Evolutionary conservation across 441 rosid genomes (phyloP), one percentile per base, ranked within the genome.

Genomic region (Bruguiera hainesii): DNA sequence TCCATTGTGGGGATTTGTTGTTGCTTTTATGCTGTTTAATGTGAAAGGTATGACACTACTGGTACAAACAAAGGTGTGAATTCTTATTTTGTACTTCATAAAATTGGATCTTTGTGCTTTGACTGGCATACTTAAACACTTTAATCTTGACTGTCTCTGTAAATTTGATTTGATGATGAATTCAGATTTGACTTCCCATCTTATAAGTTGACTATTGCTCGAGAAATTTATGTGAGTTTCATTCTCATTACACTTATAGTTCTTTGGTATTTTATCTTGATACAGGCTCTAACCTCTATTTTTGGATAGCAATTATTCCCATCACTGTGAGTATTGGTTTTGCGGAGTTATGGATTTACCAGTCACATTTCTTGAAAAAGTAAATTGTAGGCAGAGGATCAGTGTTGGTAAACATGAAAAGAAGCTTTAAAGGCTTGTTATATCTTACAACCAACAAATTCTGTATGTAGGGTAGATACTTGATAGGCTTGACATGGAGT

Each of bases 291-390:
- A 90, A 93, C 79, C 98, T 93, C 28, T 93, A 93, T 79, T 93
- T 93, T 80, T 93, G 98, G 98, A 88, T 93, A 77, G 96, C 98
- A 42, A 83, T 87, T 78, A 87, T 93, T 76, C 98, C 98, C 53
- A 67, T 87, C 62, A 79, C 88, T 6, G 97, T 93, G 76, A 87
- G 95, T 82, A 20, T 56, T 48, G 33, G 21, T 46, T 56, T 48
- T 66, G 35, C 30, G 65, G 29, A 26, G 60, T 75, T 51, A 60
- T 56, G 56, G 49, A 63, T 60, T 52, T 19, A 26, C 49, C 35
- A 16, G 23, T 56, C 67, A 63, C 49, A 9, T 37, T 33, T 53
- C 37, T 56, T 51, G 61, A 61, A 71, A 57, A 52, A 20, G 16
- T 7, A 42, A 52, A 65, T 3, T 56, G 20, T 30, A n/a, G 49